Evolutionary conservation across 768 basidiomycete species (phyloP).

Genomic region (Hypsizygus marmoreus): DNA sequence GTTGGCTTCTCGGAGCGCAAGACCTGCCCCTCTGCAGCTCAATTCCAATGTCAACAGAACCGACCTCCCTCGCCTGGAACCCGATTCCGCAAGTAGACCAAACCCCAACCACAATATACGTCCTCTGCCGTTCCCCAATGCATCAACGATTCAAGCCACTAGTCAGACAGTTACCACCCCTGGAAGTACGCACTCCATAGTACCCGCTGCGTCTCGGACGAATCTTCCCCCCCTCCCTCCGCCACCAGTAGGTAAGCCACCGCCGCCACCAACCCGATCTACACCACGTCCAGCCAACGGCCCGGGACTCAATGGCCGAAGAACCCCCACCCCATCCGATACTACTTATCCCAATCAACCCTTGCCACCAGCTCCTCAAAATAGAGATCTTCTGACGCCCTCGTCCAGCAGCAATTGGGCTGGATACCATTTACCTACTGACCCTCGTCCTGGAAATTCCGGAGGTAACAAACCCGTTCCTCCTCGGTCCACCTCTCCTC

Average conservation of each 20-base stretch:
- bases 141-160: conserved; percentile 27
- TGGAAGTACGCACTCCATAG: conserved; percentile 33
- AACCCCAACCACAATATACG: conserved; percentile 36
- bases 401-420: conserved; percentile 42
- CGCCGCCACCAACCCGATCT: conserved; percentile 45
- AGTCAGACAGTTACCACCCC: conserved; percentile 29
- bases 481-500: conserved; percentile 46
- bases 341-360: conserved; percentile 43
- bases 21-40: conserved; percentile 85
- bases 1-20: conserved; percentile 44
- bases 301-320: conserved; percentile 37
- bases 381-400: conserved; percentile 45
- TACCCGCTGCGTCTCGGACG: conserved; percentile 39
- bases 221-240: conserved; percentile 71
- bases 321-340: conserved; percentile 63
- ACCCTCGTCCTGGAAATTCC: conserved; percentile 58
- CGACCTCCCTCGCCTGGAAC: conserved; percentile 73
- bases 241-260: conserved; percentile 67
- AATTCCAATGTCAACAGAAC: conserved; percentile 50
- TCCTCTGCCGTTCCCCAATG: conserved; percentile 52
- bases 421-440: conserved; percentile 57
- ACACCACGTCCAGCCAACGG: conserved; percentile 34
- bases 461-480: conserved; percentile 40
- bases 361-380: conserved; percentile 42
- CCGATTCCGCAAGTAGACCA: conserved; percentile 54